A percentile compares a stretch with the other conserved stretches of the same genome.
phyloP scores from a whole-genome alignment of 768 basidiomycete species.

The Lactarius hengduanensis region DNA sequence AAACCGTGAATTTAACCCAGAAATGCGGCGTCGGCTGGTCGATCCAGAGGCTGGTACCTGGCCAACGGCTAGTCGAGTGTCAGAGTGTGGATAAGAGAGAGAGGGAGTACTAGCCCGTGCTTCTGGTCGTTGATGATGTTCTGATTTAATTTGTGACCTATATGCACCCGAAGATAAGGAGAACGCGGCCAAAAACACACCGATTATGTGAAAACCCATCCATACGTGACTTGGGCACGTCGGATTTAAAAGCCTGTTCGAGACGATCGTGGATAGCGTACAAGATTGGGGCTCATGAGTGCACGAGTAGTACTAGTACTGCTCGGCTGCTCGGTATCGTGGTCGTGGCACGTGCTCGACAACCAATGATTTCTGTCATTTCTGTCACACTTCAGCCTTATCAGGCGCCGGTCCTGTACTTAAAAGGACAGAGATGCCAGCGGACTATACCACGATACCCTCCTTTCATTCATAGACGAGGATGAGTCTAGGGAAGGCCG shows the following conservation, averaged over 20 bases:
- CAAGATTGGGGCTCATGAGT: neutral
- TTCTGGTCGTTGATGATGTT: neutral
- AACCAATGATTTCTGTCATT: no score
- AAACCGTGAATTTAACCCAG: constrained; percentile 55
- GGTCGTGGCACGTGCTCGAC: neutral
- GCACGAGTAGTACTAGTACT: neutral
- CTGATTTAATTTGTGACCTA: neutral
- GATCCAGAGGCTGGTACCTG: constrained; percentile 12
- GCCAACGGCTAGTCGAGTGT: neutral
- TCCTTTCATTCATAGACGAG: neutral
- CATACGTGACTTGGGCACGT: neutral
- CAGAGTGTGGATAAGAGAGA: neutral
- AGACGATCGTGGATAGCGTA: constrained; percentile 8
- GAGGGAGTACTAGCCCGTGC: neutral
- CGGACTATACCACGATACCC: neutral
- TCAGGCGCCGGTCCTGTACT: neutral
- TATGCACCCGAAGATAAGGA: neutral
- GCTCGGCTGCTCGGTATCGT: neutral
- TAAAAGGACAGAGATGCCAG: neutral
- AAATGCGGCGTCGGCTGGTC: constrained; percentile 50
- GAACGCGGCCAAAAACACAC: constrained; percentile 7
- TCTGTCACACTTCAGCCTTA: neutral
- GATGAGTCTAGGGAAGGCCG: neutral
- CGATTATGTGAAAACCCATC: constrained; percentile 28
- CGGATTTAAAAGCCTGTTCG: neutral